Base-by-base conservation (phyloP, 192 early-diverging fungal genomes). In the Coemansia erecta region DNA sequence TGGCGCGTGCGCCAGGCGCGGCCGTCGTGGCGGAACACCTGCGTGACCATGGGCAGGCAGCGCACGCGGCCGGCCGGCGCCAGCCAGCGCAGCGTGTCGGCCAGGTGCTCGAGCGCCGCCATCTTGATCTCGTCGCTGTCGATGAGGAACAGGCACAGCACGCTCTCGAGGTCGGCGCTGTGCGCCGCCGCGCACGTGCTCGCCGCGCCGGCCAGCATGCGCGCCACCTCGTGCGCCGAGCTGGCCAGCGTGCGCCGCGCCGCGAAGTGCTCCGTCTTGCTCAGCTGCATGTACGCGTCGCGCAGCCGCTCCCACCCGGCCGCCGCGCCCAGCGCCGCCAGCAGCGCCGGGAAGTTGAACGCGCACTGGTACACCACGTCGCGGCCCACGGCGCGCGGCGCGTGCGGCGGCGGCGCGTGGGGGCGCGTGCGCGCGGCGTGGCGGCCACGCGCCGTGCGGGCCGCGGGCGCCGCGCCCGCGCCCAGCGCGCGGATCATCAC, bases 1-100 rank as follows among this genome's bases (percentile, higher is more conserved):
- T 92, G 85, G 39, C 90, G 77, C 26, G 88, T 72, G 13, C 89
- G 82, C 90, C 90, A 92, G 56, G 87, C 85, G 44, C 70, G 81
- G 45, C 82, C 85, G 46, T 89, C 83, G 50, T 86, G 85, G 54
- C 76, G 73, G 71, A 89, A 90, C 8, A 88, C 85, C 47, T 86
- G 82, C 58, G 77, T 66, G 4, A 90, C 68, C 54, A 83, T 81
- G 3, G 85, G 86, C 61, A 92, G 60, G 62, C 85, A 87, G 18
- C 85, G 82, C 15, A 86, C 83, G 1, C 89, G 81, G 52, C 82
- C 82, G 8, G 76, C 67, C 12, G 80, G 68, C 0, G 86, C 83
- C 22, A 92, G 75, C 47, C 82, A 84, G 8, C 79, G 70, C 22
- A 92, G 64, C 40, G 89, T 86, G 35, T 85, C 86, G 39, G 84